Evolutionary conservation across 192 early-diverging fungal species (phyloP), one percentile per base, ranked within the genome.

Genomic region (Coemansia sp.): DNA sequence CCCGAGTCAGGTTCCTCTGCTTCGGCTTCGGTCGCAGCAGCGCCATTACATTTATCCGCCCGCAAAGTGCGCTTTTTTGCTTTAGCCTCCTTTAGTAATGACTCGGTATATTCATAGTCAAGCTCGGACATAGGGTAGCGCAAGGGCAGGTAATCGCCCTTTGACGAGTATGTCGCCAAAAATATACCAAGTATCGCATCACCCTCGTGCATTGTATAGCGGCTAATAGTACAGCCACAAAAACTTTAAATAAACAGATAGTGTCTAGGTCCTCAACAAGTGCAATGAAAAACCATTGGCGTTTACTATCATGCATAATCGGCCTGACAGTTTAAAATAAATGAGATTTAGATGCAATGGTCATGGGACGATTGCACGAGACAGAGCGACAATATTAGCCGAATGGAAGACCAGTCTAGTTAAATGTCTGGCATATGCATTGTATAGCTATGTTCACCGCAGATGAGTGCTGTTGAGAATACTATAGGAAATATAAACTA

Each of bases 151-250:
- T 80, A 70, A 34, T 80, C 73, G 66, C 77, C 77, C 51, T 80
- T 74, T 34, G 77, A 75, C 40, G 77, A 80, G 55, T 80, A 80
- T 26, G 77, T 80, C 37, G 77, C 77, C 58, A 80, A 54, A 40
- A 80, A 80, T 21, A 80, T 61, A 7, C 77, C 77, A 21, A 80
- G 62, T 18, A 80, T 69, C 6, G 77, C 77, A 14, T 63, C 18
- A 9, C 69, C 76, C 4, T 59, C 66, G 48, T 69, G 62, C 67
- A 58, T 63, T 18, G 47, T 48, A 48, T 46, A 17, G 42, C 15
- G 15, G 40, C 10, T 44, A n/a, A 44, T 44, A 44, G 15, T 44
- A 44, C 40, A 15, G 7, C 8, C 31, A 34, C 31, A 34, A 7
- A 1, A 6, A 9, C 31, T 34, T 28, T 34, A 34, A 34, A 34